These are phyloP conservation scores for Spizellomyces punctatus DNA, from an alignment of 192 early-diverging fungal genomes.

Conservation along the genomic window DNA sequence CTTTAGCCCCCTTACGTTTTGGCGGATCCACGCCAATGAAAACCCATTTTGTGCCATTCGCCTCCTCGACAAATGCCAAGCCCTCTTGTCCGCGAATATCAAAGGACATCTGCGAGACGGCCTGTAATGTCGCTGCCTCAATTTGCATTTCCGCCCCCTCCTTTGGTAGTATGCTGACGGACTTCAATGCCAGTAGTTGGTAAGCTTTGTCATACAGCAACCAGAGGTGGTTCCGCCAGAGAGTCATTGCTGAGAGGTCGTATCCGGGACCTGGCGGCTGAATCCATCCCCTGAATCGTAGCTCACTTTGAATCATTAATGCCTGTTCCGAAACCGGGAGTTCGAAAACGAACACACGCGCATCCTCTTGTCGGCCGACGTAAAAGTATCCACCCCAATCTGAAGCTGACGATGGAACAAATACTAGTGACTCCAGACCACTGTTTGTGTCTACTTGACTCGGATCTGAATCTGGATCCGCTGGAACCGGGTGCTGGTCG, in stretches of 20 bases:
- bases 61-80: constrained; percentile 24
- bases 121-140: background rate
- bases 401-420: background rate
- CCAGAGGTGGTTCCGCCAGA: constrained; percentile 15
- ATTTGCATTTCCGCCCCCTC: background rate
- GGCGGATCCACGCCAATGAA: constrained; percentile 37
- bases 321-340: background rate
- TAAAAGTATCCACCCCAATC: constrained; percentile 22
- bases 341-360: constrained; percentile 29
- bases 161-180: background rate
- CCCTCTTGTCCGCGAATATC: constrained; percentile 26
- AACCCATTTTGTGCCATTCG: constrained; percentile 20
- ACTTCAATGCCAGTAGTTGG: background rate
- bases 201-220: constrained; percentile 34
- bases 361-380: constrained; percentile 36
- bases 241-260: constrained; percentile 31
- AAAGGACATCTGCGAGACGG: background rate
- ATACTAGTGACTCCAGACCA: constrained; percentile 36
- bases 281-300: constrained; percentile 11
- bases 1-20: constrained; percentile 27
- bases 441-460: constrained; percentile 1
- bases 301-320: background rate
- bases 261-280: constrained; percentile 27
- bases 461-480: background rate
- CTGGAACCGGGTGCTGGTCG: constrained; percentile 5